A percentile compares a stretch with the other conserved stretches of the same genome.
phyloP scores from a whole-genome alignment of 768 basidiomycete species.

The Termitomyces bulborhizus region DNA sequence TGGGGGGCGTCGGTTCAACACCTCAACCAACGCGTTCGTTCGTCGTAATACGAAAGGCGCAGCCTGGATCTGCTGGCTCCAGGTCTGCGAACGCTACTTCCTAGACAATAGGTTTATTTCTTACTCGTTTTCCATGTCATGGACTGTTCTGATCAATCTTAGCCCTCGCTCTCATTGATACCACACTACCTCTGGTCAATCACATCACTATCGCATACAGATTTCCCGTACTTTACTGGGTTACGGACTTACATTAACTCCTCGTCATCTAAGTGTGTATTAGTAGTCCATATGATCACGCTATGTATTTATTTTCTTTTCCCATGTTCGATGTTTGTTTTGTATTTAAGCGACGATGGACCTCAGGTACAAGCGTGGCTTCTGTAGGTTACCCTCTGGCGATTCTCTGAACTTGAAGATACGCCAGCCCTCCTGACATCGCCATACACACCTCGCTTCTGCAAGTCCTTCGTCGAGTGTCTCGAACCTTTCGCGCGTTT shows the following conservation, averaged over 20 bases:
- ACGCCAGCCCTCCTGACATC: background rate
- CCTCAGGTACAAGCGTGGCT: too few species aligned
- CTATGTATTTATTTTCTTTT: background rate
- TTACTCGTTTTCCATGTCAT: constrained; percentile 1
- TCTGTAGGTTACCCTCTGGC: too few species aligned
- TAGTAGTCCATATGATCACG: constrained; percentile 2
- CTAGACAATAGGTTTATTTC: constrained; percentile 7
- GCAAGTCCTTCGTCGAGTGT: background rate
- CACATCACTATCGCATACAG: background rate
- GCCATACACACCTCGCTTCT: background rate
- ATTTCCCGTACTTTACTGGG: constrained; percentile 3
- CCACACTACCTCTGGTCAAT: background rate
- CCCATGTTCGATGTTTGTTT: background rate
- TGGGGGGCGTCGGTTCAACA: constrained; percentile 26
- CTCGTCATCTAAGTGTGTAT: constrained; percentile 11
- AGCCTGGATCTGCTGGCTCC: constrained; percentile 15
- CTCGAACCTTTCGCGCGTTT: background rate
- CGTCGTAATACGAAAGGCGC: constrained; percentile 63
- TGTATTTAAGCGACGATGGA: background rate
- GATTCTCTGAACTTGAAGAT: background rate
- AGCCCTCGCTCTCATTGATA: constrained; percentile 1
- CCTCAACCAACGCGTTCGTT: constrained; percentile 49
- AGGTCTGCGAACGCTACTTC: constrained; percentile 9
- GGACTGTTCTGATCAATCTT: background rate
- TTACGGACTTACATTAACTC: constrained; percentile 8